A percentile compares a stretch with the other conserved stretches of the same genome.
Evolutionary conservation across 805 yeast species (phyloP).

Genomic region (Metschnikowia colocasiae): DNA sequence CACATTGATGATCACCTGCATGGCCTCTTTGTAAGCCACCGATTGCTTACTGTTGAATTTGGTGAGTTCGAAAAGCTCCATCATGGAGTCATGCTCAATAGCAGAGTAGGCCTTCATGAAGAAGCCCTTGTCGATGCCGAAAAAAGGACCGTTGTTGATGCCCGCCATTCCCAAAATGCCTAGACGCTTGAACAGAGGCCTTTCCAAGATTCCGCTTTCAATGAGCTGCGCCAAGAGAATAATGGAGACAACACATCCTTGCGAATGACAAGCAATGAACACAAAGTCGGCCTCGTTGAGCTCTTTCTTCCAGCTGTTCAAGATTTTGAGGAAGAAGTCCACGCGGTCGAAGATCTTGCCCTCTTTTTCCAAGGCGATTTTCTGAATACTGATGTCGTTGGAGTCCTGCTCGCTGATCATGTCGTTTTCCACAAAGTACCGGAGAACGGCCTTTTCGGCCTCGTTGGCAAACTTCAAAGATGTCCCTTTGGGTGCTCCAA

Average conservation of each 20-base stretch:
- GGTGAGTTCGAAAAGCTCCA: constrained; percentile 86
- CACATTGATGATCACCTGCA: constrained; percentile 58
- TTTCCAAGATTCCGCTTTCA: constrained; percentile 47
- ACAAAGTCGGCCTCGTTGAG: constrained; percentile 72
- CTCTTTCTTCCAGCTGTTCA: constrained; percentile 62
- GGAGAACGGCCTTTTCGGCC: constrained; percentile 70
- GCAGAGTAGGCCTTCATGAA: constrained; percentile 86
- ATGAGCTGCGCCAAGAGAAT: constrained; percentile 72
- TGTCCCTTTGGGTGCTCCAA: constrained; percentile 97
- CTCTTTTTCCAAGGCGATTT: constrained; percentile 90
- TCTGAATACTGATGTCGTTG: constrained; percentile 56
- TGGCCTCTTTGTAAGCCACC: constrained; percentile 60
- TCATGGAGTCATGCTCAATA: constrained; percentile 81
- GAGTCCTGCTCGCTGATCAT: constrained; percentile 32
- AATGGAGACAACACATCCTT: constrained; percentile 90
- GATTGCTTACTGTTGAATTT: constrained; percentile 71
- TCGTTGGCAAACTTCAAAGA: constrained; percentile 86
- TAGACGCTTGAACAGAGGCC: constrained; percentile 43
- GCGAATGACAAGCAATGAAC: constrained; percentile 93
- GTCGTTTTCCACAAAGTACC: constrained; percentile 51
- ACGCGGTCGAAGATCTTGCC: constrained; percentile 88
- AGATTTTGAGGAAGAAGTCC: constrained; percentile 67
- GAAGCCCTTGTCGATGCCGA: constrained; percentile 79
- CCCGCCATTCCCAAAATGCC: constrained; percentile 95
- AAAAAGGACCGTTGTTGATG: constrained; percentile 88